Percentiles rank a stretch among this genome's conserved stretches.
Evolutionary conservation across 805 yeast species (phyloP).

Genomic region (Starmerella kuoi): DNA sequence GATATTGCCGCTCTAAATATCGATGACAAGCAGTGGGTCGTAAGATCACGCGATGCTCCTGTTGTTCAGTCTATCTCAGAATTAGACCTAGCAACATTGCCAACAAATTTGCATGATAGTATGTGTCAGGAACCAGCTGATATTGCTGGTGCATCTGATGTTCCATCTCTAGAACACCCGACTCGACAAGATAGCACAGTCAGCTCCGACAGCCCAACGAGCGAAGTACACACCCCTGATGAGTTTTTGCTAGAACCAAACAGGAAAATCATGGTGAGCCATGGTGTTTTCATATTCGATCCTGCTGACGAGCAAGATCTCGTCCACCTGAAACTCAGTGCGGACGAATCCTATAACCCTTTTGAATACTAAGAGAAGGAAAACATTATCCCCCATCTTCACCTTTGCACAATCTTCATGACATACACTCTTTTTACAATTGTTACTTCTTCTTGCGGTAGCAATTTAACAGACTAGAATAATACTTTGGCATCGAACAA

Average conservation of each 20-base stretch:
- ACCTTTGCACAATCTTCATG: neutral
- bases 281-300: constrained; percentile 22
- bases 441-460: too few species aligned
- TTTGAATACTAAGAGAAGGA: constrained; percentile 8
- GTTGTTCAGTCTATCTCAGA: neutral
- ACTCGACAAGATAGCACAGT: neutral
- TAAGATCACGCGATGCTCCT: constrained; percentile 1
- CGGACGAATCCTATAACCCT: constrained; percentile 21
- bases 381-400: neutral
- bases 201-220: neutral
- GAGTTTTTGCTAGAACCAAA: constrained; percentile 5
- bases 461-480: too few species aligned
- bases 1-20: neutral
- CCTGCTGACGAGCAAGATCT: constrained; percentile 7
- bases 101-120: neutral
- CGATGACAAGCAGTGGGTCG: constrained; percentile 1
- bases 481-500: too few species aligned
- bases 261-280: constrained; percentile 16
- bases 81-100: neutral
- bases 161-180: neutral
- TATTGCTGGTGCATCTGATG: neutral
- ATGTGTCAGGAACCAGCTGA: too few species aligned
- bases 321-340: constrained; percentile 5
- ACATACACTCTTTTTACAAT: neutral
- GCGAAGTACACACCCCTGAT: neutral